Conservation (phyloP, 169 alveolate genomes). For the Ichthyophthirius multifiliis region DNA sequence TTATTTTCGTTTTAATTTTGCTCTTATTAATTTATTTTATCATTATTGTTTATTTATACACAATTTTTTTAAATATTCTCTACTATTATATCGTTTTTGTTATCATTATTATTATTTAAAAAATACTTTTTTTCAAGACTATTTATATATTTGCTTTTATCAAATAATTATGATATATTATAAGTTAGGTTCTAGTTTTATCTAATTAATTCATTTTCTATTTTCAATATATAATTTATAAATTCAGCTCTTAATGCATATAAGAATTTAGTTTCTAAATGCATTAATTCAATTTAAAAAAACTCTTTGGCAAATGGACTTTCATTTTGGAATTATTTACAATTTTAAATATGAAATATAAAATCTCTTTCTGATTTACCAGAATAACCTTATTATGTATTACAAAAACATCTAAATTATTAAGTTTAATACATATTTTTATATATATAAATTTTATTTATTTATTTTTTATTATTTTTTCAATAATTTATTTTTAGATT, state of each 20-base stretch:
- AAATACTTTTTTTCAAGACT: not conserved
- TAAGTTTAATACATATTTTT: too few species aligned
- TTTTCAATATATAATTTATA: not conserved
- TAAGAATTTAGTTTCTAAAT: not conserved
- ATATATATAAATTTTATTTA: too few species aligned
- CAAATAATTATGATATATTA: too few species aligned
- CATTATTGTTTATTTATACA: not conserved
- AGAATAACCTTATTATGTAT: not conserved
- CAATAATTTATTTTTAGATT: too few species aligned
- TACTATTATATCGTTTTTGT: not conserved
- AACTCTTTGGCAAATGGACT: not conserved
- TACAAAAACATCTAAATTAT: conserved; percentile 4
- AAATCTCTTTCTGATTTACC: not conserved
- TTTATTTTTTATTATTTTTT: too few species aligned
- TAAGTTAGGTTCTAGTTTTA: too few species aligned
- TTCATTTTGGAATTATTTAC: not conserved
- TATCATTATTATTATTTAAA: not conserved
- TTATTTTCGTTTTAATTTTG: not conserved
- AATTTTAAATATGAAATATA: not conserved
- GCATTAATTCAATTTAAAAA: not conserved
- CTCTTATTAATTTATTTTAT: not conserved
- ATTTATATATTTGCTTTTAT: not conserved
- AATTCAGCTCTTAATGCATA: not conserved
- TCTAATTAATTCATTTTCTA: not conserved
- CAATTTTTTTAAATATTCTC: not conserved